phyloP scores from a whole-genome alignment of 2,329 filamentous ascomycete species.

The Xylariaceae sp. region DNA sequence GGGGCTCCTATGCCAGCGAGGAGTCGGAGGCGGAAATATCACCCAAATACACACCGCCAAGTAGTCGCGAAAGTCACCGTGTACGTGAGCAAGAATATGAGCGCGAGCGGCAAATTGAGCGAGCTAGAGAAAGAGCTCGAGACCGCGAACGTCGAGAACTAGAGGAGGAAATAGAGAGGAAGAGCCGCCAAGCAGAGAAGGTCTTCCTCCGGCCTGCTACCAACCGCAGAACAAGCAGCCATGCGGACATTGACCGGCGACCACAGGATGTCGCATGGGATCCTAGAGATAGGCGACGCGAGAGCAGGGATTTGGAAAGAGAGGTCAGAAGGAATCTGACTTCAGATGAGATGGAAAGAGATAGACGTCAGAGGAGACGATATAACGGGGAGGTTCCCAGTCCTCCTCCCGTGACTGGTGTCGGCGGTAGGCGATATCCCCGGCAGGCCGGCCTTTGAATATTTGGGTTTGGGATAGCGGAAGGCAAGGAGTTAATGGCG shows the following conservation, averaged over 20 bases:
- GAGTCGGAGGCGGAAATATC: constrained; percentile 27
- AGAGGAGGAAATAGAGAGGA: constrained; percentile 26
- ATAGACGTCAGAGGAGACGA: constrained; percentile 26
- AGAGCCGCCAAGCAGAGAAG: constrained; percentile 23
- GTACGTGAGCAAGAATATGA: constrained; percentile 25
- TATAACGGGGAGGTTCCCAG: constrained; percentile 23
- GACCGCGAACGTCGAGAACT: constrained; percentile 19
- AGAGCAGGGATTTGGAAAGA: constrained; percentile 31
- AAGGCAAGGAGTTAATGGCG: no score
- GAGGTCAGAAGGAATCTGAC: constrained; percentile 31
- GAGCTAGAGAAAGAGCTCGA: constrained; percentile 25
- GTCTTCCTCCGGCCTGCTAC: constrained; percentile 25
- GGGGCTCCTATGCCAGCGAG: constrained; percentile 28
- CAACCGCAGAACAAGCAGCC: constrained; percentile 31
- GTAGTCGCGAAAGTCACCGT: constrained; percentile 28
- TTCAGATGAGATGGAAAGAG: constrained; percentile 29
- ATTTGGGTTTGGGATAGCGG: no score
- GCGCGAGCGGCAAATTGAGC: constrained; percentile 22
- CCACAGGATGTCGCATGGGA: constrained; percentile 27
- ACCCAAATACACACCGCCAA: constrained; percentile 20
- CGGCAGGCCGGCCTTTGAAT: not conserved
- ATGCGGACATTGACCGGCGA: constrained; percentile 28
- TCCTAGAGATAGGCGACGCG: constrained; percentile 23
- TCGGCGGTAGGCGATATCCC: constrained; percentile 30
- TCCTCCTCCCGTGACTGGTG: constrained; percentile 21